Evolutionary conservation across 352 stramenopile species (phyloP).

Genomic region (Pythium oligandrum): DNA sequence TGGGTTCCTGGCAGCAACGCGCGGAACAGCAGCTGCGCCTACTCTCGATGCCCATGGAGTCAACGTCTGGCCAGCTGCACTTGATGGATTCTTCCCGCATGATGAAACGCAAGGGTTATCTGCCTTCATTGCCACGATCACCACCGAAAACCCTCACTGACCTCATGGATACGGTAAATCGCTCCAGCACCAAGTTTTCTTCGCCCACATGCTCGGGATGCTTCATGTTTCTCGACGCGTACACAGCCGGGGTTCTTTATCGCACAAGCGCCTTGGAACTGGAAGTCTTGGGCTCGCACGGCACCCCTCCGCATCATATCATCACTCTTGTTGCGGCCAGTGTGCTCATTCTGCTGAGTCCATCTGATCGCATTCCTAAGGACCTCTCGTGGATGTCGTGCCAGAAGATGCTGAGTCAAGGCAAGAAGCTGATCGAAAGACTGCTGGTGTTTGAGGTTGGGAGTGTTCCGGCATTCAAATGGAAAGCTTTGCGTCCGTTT

Average conservation of each 20-base stretch:
- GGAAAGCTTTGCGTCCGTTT: slow-evolving; percentile 66
- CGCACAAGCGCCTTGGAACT: slow-evolving; percentile 37
- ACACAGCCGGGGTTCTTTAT: slow-evolving; percentile 22
- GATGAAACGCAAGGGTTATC: slow-evolving; percentile 66
- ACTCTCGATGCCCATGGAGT: slow-evolving; percentile 65
- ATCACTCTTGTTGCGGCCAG: slow-evolving; percentile 53
- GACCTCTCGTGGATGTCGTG: slow-evolving; percentile 64
- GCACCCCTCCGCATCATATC: slow-evolving; percentile 50
- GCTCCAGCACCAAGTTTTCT: slow-evolving; percentile 12
- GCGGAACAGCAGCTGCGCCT: slow-evolving; percentile 64
- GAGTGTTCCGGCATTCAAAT: slow-evolving; percentile 57
- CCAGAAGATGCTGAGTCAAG: slow-evolving; percentile 57
- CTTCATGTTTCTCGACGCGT: slow-evolving; percentile 27
- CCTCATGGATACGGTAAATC: slow-evolving; percentile 45
- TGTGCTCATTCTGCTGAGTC: slow-evolving; percentile 68
- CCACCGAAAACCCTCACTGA: slow-evolving; percentile 60
- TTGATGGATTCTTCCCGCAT: slow-evolving; percentile 69
- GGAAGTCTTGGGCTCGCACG: slow-evolving; percentile 36
- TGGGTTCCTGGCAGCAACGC: slow-evolving; percentile 45
- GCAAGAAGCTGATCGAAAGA: slow-evolving; percentile 40
- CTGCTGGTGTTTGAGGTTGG: slow-evolving; percentile 35
- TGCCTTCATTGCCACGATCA: slow-evolving; percentile 52
- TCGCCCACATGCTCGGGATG: slow-evolving; percentile 8
- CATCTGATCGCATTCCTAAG: slow-evolving; percentile 61
- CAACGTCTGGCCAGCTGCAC: slow-evolving; percentile 37